A percentile compares a stretch with the other conserved stretches of the same genome.
Evolutionary conservation across 2,329 filamentous ascomycete species (phyloP).

Genomic region (Raffaelea arxii): DNA sequence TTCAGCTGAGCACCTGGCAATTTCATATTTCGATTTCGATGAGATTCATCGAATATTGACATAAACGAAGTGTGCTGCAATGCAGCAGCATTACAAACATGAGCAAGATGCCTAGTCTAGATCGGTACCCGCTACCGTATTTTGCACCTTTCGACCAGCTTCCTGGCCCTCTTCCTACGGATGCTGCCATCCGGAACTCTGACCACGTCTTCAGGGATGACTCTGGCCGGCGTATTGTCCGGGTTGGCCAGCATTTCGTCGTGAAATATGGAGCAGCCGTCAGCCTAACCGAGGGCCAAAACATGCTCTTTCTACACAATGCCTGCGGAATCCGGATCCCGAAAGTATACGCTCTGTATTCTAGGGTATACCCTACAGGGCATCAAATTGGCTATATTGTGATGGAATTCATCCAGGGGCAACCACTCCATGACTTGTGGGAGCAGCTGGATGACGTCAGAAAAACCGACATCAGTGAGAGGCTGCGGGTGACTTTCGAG

Average conservation of each 20-base stretch:
- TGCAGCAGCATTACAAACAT: background rate
- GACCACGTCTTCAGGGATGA: background rate
- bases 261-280: background rate
- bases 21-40: background rate
- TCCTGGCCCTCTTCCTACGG: background rate
- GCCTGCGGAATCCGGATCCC: background rate
- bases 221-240: background rate
- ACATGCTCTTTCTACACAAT: background rate
- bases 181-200: background rate
- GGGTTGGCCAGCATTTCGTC: background rate
- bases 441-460: background rate
- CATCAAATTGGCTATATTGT: background rate
- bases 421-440: background rate
- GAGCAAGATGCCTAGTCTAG: background rate
- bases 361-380: background rate
- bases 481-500: background rate
- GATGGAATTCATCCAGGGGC: background rate
- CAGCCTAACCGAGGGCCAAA: conserved; percentile 1
- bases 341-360: background rate
- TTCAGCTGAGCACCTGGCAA: background rate
- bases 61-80: background rate
- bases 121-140: background rate
- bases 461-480: background rate
- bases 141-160: background rate
- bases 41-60: background rate